Percentiles rank a stretch among this genome's conserved stretches.
Conservation (phyloP, 2,329 filamentous ascomycete genomes). For the Exophiala phaeomuriformis region DNA sequence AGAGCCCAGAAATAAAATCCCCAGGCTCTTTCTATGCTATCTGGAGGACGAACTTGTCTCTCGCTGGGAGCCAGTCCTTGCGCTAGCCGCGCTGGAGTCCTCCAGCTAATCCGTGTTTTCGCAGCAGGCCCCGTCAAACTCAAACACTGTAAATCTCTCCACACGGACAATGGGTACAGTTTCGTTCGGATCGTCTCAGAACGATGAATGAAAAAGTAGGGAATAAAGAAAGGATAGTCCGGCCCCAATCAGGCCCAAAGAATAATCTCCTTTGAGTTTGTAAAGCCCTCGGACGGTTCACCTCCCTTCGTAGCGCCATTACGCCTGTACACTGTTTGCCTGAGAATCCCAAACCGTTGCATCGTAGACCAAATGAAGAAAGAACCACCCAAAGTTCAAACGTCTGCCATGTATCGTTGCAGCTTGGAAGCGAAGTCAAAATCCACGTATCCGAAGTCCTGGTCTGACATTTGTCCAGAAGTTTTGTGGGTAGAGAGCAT, state of each 20-base stretch:
- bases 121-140: too few species aligned
- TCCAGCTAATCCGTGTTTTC: neutral
- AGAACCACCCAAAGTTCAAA: constrained; percentile 7
- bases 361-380: constrained; percentile 9
- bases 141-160: too few species aligned
- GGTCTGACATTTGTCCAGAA: neutral
- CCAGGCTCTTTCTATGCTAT: neutral
- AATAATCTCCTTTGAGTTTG: too few species aligned
- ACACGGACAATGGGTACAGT: too few species aligned
- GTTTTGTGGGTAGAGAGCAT: neutral
- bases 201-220: neutral
- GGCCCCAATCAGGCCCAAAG: neutral
- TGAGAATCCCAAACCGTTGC: constrained; percentile 12
- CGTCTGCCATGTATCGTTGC: neutral
- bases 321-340: constrained; percentile 20
- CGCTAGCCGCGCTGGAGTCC: neutral
- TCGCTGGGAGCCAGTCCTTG: neutral
- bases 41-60: neutral
- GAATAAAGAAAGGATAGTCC: neutral
- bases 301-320: constrained; percentile 8
- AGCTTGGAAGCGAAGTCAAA: neutral
- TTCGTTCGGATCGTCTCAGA: too few species aligned
- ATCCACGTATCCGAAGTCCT: neutral
- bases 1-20: neutral
- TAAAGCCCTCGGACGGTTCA: neutral